phyloP scores from a whole-genome alignment of 2,329 filamentous ascomycete species.

The Periconia digitata region DNA sequence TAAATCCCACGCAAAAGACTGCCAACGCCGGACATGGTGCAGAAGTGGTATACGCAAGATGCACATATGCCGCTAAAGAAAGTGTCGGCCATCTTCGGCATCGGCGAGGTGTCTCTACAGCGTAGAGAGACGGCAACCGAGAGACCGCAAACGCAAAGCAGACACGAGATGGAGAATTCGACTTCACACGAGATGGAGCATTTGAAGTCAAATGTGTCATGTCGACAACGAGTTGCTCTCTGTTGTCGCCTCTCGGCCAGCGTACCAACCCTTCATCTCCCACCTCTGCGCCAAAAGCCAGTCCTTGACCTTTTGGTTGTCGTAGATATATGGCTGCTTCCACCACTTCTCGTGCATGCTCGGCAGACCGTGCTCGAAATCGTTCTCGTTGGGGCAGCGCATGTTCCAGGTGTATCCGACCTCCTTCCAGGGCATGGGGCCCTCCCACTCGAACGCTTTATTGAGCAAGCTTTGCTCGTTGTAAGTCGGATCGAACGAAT shows the following conservation, averaged over 20 bases:
- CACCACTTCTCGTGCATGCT: conserved; percentile 47
- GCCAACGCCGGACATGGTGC: too few relatives aligned
- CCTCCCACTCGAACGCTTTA: conserved; percentile 36
- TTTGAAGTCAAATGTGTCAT: too few relatives aligned
- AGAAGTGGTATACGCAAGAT: too few relatives aligned
- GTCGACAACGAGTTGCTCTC: too few relatives aligned
- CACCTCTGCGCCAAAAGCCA: conserved; percentile 38
- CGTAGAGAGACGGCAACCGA: too few relatives aligned
- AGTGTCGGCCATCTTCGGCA: too few relatives aligned
- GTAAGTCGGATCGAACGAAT: conserved; percentile 36
- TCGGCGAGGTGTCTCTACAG: too few relatives aligned
- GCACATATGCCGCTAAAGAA: too few relatives aligned
- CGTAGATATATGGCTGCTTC: conserved; percentile 26
- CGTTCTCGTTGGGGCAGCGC: conserved; percentile 37
- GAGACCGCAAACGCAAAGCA: too few relatives aligned
- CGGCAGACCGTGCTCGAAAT: conserved; percentile 39
- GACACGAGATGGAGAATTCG: too few relatives aligned
- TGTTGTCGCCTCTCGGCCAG: conserved; percentile 24
- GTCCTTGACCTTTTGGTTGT: conserved; percentile 31
- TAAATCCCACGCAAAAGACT: too few relatives aligned
- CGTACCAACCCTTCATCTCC: conserved; percentile 45
- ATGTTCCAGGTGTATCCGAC: conserved; percentile 43
- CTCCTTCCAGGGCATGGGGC: conserved; percentile 46
- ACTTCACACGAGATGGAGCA: too few relatives aligned
- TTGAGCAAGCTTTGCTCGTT: conserved; percentile 44